Evolutionary conservation across 331 rosid species (phyloP).

Genomic region (Rhamnella rubrinervis): DNA sequence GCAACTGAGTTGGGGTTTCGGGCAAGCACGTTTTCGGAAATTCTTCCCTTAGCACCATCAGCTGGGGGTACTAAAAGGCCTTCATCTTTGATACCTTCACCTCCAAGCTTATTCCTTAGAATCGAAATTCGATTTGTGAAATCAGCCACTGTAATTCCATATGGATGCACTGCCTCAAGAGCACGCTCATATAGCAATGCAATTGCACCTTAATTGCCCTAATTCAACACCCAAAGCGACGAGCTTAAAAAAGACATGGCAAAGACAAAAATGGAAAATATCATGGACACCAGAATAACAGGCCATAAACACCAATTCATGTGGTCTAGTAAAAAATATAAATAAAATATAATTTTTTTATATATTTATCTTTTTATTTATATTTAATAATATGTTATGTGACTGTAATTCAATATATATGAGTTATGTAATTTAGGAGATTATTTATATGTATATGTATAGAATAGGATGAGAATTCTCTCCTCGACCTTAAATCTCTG

Average conservation of each 20-base stretch:
- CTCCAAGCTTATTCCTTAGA: conserved; percentile 58
- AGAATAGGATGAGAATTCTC: too few relatives aligned
- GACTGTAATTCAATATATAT: too few relatives aligned
- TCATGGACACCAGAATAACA: too few relatives aligned
- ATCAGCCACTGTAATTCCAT: conserved; percentile 46
- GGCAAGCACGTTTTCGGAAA: conserved; percentile 52
- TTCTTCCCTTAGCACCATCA: conserved; percentile 45
- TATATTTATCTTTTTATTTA: too few relatives aligned
- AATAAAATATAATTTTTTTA: too few relatives aligned
- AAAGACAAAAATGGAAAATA: background rate
- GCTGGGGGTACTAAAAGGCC: conserved; percentile 47
- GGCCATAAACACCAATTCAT: too few relatives aligned
- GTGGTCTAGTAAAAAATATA: too few relatives aligned
- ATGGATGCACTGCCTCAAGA: conserved; percentile 23
- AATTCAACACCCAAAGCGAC: conserved; percentile 75
- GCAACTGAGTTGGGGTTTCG: conserved; percentile 48
- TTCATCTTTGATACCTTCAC: conserved; percentile 59
- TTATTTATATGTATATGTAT: too few relatives aligned
- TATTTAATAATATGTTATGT: too few relatives aligned
- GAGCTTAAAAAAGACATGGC: conserved; percentile 31
- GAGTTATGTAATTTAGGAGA: too few relatives aligned
- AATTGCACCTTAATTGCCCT: conserved; percentile 82
- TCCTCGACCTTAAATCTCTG: too few relatives aligned
- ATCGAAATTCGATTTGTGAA: conserved; percentile 56
- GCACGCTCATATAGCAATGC: conserved; percentile 41